Evolutionary conservation across 2,329 filamentous ascomycete genomes (phyloP).

Genomic region (Pseudogymnoascus sp.): DNA sequence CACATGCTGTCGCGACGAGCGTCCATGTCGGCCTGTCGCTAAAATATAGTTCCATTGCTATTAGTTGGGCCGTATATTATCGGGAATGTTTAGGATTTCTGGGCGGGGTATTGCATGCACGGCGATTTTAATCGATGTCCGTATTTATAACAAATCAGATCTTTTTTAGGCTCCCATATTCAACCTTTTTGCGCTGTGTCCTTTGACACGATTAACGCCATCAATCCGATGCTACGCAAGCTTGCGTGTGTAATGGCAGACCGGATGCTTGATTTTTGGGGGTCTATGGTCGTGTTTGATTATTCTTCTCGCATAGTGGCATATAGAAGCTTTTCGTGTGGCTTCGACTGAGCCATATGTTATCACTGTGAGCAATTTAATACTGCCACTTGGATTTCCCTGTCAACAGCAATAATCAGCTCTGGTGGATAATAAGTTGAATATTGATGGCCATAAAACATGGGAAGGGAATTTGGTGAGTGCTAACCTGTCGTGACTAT

Average conservation of each 20-base stretch:
- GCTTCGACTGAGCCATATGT: not conserved
- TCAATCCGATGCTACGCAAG: not conserved
- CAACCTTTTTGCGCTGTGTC: not conserved
- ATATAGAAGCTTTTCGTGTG: not conserved
- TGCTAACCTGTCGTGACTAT: not conserved
- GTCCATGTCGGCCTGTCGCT: not conserved
- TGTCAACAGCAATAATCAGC: not conserved
- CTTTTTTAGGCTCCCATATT: not conserved
- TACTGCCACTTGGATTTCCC: not conserved
- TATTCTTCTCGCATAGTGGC: not conserved
- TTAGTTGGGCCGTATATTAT: not conserved
- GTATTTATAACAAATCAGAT: not conserved
- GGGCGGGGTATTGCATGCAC: not conserved
- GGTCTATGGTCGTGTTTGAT: not conserved
- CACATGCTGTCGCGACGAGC: not conserved
- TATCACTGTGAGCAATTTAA: not conserved
- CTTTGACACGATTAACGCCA: not conserved
- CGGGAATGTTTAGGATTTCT: not conserved
- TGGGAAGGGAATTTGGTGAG: not conserved
- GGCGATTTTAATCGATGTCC: not conserved
- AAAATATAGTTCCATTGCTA: not conserved
- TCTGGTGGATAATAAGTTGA: not conserved
- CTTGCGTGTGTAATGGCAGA: not conserved
- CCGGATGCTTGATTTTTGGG: not conserved
- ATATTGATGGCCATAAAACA: not conserved